Evolutionary conservation across 371 early-diverging fungal genomes (phyloP).

Genomic region (Mortierella sp.): DNA sequence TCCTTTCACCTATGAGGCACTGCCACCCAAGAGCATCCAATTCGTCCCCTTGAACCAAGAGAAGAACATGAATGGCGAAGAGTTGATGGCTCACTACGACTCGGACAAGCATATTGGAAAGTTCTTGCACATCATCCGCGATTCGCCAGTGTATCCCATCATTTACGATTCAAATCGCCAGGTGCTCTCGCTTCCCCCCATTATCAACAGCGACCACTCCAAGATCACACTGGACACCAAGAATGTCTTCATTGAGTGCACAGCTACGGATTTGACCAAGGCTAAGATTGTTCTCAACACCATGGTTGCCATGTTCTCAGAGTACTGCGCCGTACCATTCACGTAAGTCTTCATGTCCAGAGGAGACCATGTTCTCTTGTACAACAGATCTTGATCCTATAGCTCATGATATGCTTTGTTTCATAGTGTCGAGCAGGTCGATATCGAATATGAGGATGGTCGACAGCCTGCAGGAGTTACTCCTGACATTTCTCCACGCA

Average conservation of each 20-base stretch:
- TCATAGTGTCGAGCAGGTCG: constrained; percentile 89
- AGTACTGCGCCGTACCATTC: constrained; percentile 91
- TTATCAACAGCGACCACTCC: constrained; percentile 99
- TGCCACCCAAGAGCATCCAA: constrained; percentile 88
- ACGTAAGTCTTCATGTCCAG: constrained; percentile 65
- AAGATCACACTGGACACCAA: constrained; percentile 97
- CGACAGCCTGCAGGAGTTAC: constrained; percentile 64
- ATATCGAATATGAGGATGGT: constrained; percentile 90
- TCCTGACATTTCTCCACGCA: constrained; percentile 80
- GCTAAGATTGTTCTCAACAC: constrained; percentile 94
- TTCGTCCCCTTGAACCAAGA: constrained; percentile 97
- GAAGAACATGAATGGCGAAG: constrained; percentile 86
- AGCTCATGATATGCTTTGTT: constrained; percentile 5
- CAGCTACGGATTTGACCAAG: constrained; percentile 97
- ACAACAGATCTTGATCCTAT: too few relatives aligned
- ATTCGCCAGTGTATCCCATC: constrained; percentile 93
- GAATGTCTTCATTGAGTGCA: constrained; percentile 99
- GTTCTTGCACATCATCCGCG: constrained; percentile 93
- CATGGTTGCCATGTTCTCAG: constrained; percentile 93
- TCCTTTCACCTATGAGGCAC: constrained; percentile 97
- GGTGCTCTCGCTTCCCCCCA: constrained; percentile 98
- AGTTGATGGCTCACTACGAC: constrained; percentile 93
- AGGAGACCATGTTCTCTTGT: not conserved
- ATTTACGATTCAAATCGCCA: constrained; percentile 86
- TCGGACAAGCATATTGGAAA: constrained; percentile 86